These are phyloP conservation scores for Jaltomata sinuosa DNA, from an alignment of 257 asterid species.

Conservation along the genomic window DNA sequence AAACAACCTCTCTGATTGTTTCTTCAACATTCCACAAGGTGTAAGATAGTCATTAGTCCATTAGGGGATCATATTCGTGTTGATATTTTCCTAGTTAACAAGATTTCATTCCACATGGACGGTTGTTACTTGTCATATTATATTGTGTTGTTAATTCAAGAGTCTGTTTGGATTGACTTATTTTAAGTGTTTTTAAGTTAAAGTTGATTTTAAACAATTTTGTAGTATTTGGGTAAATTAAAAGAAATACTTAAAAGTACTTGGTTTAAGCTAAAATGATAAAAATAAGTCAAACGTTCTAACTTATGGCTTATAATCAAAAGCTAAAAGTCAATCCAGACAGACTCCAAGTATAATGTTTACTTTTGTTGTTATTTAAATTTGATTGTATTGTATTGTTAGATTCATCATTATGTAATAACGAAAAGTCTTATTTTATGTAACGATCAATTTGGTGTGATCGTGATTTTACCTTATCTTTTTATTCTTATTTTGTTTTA, in stretches of 20 bases:
- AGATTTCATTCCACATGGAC: not conserved
- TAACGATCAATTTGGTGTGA: not conserved
- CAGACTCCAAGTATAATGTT: not conserved
- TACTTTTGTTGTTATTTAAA: accelerated
- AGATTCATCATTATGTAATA: not conserved
- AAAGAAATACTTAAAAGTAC: too few relatives aligned
- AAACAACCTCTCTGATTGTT: too few relatives aligned
- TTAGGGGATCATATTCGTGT: not conserved
- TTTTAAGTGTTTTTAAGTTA: too few relatives aligned
- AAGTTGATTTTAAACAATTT: too few relatives aligned
- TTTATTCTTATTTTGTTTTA: too few relatives aligned
- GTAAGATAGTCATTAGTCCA: not conserved
- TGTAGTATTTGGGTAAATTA: too few relatives aligned
- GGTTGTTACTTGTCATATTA: not conserved
- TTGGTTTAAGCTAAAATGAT: too few relatives aligned
- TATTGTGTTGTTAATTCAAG: not conserved
- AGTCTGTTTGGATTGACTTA: too few relatives aligned
- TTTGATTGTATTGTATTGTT: not conserved
- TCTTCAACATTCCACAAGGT: not conserved
- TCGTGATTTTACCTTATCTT: not conserved
- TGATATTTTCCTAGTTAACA: not conserved
- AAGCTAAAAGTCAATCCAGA: too few relatives aligned
- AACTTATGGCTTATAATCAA: too few relatives aligned
- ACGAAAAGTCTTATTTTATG: not conserved
- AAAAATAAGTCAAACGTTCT: too few relatives aligned